Evolutionary conservation across 164 flowering plant species (phyloP), one percentile per base, ranked within the genome.

Genomic region (Berberis thunbergii): DNA sequence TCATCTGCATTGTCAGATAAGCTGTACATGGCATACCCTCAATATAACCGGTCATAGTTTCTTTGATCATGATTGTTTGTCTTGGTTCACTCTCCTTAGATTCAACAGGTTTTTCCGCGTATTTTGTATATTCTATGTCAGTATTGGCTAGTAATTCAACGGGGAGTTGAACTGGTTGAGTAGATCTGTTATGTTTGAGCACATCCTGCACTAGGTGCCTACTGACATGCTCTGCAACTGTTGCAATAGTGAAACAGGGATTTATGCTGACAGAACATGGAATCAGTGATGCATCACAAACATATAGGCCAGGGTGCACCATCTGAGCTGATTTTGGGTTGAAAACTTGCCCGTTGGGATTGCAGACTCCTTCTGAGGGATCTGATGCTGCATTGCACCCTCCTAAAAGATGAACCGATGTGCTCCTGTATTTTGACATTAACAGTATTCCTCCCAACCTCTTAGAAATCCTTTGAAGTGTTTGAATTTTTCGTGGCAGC

Each of bases 381-480:
- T 80, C 76, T 48, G 81, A 57, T 43, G 89, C 75, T 45, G 76
- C 86, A 76, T 68, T 75, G 74, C 89, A 83, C 38, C 89, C 85
- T 49, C 89, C 89, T 74, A 83, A 69, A 59, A 79, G 86, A 73
- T 85, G 89, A 58, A 83, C 86, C 1, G 86, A 75, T n/a, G 84
- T 74, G 78, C 89, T 85, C 46, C 85, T 64, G 46, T 64, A 73
- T 62, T 73, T 76, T 57, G 87, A 77, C 77, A 85, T 70, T 72
- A 77, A 83, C 45, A 85, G 75, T 26, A 80, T 64, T 67, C 89
- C 86, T 65, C 89, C 85, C 61, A 85, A 53, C 61, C 78, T 85
- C 59, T 75, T 79, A 12, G 84, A 62, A 41, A 85, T 59, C 68
- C 73, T 85, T 66, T 78, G 84, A 62, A 85, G 72, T 7, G 79